Evolutionary conservation across 805 yeast species (phyloP).

Genomic region (Saccharomycopsis schoenii): DNA sequence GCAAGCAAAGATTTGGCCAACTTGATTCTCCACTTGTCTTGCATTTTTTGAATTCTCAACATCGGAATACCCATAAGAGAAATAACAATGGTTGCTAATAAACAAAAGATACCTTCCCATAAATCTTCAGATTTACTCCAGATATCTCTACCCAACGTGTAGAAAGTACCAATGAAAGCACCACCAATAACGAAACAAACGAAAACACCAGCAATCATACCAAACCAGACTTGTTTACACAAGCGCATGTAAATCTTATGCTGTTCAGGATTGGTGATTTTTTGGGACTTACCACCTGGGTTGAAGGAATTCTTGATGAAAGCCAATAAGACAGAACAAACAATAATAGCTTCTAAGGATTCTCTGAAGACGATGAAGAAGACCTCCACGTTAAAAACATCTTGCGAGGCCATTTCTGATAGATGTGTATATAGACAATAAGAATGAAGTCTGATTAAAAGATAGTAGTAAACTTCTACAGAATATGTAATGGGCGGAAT

Average conservation of each 20-base stretch:
- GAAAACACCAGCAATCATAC: slow-evolving; percentile 62
- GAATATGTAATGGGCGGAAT: no score
- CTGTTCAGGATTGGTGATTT: slow-evolving; percentile 8
- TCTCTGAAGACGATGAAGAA: slow-evolving; percentile 92
- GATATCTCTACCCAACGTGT: slow-evolving; percentile 67
- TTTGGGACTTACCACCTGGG: neutral
- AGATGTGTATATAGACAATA: no score
- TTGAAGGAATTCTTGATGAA: slow-evolving; percentile 83
- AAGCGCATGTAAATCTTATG: slow-evolving; percentile 46
- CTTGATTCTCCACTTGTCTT: slow-evolving; percentile 93
- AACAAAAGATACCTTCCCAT: slow-evolving; percentile 94
- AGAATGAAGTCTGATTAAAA: no score
- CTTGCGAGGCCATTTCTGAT: neutral
- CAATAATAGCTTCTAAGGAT: slow-evolving; percentile 83
- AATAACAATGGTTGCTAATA: slow-evolving; percentile 83
- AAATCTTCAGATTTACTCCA: slow-evolving; percentile 84
- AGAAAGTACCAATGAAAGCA: slow-evolving; percentile 91
- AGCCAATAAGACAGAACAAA: slow-evolving; percentile 84
- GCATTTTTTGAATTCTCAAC: slow-evolving; percentile 93
- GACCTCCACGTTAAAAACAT: slow-evolving; percentile 30
- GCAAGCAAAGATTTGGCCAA: slow-evolving; percentile 76
- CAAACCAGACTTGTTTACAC: slow-evolving; percentile 79
- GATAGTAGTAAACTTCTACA: no score
- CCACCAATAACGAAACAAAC: slow-evolving; percentile 81
- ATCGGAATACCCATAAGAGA: slow-evolving; percentile 93